phyloP scores from a whole-genome alignment of 2,329 filamentous ascomycete species.

The Didymella segeticola region DNA sequence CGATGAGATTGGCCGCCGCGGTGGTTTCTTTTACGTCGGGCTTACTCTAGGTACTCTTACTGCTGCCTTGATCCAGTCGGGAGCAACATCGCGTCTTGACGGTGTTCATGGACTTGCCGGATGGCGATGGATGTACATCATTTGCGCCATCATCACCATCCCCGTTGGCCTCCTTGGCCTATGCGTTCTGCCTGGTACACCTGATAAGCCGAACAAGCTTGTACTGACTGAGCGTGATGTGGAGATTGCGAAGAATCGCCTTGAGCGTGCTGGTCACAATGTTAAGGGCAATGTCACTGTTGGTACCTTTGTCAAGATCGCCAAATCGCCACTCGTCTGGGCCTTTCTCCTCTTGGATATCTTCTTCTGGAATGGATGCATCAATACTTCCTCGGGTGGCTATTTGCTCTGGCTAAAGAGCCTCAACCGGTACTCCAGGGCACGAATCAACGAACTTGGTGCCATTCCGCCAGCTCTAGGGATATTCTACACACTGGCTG shows the following conservation, averaged over 20 bases:
- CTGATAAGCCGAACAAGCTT: conserved; percentile 57
- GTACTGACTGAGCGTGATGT: conserved; percentile 58
- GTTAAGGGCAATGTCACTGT: conserved; percentile 28
- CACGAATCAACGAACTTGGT: conserved; percentile 60
- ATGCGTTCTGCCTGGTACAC: conserved; percentile 61
- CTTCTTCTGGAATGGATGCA: conserved; percentile 64
- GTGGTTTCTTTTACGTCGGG: conserved; percentile 61
- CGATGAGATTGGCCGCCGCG: conserved; percentile 53
- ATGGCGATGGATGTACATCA: conserved; percentile 49
- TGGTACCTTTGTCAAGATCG: conserved; percentile 30
- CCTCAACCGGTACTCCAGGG: conserved; percentile 55
- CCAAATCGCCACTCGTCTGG: conserved; percentile 58
- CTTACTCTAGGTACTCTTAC: conserved; percentile 61
- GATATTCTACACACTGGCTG: conserved; percentile 62
- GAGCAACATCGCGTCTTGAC: conserved; percentile 61
- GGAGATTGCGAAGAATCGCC: conserved; percentile 53
- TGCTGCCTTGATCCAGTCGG: conserved; percentile 56
- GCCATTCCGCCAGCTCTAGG: conserved; percentile 62
- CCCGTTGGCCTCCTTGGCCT: conserved; percentile 60
- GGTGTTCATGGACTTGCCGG: conserved; percentile 53
- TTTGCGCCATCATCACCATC: conserved; percentile 60
- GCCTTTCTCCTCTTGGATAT: conserved; percentile 59
- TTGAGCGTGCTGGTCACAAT: conserved; percentile 54
- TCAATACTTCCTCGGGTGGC: conserved; percentile 56
- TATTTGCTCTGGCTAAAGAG: conserved; percentile 67